phyloP scores from a whole-genome alignment of 768 basidiomycete species.

The Podaxis mareebaensis region DNA sequence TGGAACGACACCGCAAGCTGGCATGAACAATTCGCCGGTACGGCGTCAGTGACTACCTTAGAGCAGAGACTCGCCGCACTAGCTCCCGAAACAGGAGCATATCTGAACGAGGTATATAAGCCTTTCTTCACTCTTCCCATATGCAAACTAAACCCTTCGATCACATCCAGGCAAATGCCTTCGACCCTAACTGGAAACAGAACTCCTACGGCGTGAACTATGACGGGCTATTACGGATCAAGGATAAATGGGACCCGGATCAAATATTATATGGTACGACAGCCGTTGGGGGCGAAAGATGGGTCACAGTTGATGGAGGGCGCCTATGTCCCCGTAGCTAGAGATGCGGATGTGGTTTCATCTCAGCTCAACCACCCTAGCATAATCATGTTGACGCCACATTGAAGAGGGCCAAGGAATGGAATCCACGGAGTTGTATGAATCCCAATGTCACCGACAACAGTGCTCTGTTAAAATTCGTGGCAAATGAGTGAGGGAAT shows the following conservation, averaged over 20 bases:
- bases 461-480: too few species aligned
- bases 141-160: too few species aligned
- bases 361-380: not conserved
- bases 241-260: slow-evolving; percentile 18
- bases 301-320: slow-evolving; percentile 12
- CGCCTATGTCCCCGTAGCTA: slow-evolving; percentile 10
- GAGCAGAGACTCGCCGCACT: slow-evolving; percentile 14
- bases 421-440: too few species aligned
- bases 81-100: slow-evolving; percentile 19
- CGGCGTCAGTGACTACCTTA: slow-evolving; percentile 11
- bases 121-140: not conserved
- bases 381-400: not conserved
- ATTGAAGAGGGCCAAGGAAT: not conserved
- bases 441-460: too few species aligned
- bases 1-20: slow-evolving; percentile 20
- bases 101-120: slow-evolving; percentile 20
- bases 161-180: slow-evolving; percentile 17
- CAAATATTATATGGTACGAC: slow-evolving; percentile 21
- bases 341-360: not conserved
- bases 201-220: slow-evolving; percentile 21
- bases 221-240: slow-evolving; percentile 15
- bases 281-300: slow-evolving; percentile 19
- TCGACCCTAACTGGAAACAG: slow-evolving; percentile 20
- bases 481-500: too few species aligned
- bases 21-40: slow-evolving; percentile 14